These are phyloP conservation scores for Xylariaceae sp. DNA, from an alignment of 2,329 filamentous ascomycete species.

Conservation along the genomic window DNA sequence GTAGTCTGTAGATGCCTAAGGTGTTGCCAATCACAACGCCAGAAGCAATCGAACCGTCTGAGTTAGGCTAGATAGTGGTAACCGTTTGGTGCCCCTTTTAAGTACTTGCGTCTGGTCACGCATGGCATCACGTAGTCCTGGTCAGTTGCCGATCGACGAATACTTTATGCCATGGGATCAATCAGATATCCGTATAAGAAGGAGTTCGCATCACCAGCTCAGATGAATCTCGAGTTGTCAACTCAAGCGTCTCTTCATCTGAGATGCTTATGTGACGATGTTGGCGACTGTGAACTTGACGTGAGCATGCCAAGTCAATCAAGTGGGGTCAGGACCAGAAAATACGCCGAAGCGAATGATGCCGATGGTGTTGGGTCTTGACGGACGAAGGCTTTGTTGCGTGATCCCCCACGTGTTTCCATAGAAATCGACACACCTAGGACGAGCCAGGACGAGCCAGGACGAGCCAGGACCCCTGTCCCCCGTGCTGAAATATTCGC, in stretches of 20 bases:
- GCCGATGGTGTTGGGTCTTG: background rate
- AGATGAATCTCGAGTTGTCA: background rate
- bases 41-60: background rate
- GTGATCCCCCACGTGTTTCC: constrained; percentile 18
- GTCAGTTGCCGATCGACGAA: background rate
- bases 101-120: background rate
- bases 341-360: constrained; percentile 19
- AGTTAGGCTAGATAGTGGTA: background rate
- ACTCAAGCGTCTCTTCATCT: background rate
- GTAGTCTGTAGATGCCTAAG: background rate
- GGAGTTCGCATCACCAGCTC: background rate
- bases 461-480: constrained; percentile 9
- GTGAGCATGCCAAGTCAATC: constrained; percentile 24
- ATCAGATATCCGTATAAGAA: background rate
- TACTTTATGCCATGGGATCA: background rate
- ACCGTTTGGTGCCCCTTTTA: background rate
- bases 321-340: constrained; percentile 25
- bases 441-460: constrained; percentile 9
- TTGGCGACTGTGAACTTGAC: constrained; percentile 20
- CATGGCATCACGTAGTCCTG: background rate
- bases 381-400: constrained; percentile 3
- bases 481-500: constrained; percentile 22
- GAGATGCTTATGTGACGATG: background rate
- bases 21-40: background rate
- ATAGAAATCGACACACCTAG: constrained; percentile 6